These are phyloP conservation scores for Glycyrrhiza uralensis DNA, from an alignment of 306 rosid genomes.

Conservation along the genomic window DNA sequence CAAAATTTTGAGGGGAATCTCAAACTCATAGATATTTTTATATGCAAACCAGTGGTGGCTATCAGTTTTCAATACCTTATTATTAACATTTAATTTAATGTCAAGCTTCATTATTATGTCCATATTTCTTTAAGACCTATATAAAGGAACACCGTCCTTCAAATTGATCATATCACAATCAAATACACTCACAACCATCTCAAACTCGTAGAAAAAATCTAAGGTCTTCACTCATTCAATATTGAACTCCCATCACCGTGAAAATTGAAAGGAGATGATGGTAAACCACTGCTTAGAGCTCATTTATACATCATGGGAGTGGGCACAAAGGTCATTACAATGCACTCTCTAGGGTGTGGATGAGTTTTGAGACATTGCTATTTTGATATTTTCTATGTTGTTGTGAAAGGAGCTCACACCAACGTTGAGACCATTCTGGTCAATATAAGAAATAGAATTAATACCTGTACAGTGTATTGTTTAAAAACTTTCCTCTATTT, in stretches of 20 bases:
- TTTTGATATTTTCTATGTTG: background rate
- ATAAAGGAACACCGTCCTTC: no score
- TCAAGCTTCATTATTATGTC: no score
- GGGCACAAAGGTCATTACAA: background rate
- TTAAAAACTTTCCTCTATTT: no score
- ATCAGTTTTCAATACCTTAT: no score
- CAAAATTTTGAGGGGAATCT: no score
- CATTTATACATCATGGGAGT: background rate
- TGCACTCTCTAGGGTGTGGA: background rate
- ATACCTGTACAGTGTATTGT: no score
- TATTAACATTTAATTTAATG: no score
- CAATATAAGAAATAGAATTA: no score
- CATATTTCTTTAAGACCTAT: no score
- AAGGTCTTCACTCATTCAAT: background rate
- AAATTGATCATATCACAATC: no score
- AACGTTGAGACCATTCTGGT: background rate
- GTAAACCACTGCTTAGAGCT: background rate
- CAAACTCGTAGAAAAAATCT: background rate
- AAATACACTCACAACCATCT: background rate
- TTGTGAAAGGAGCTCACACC: background rate
- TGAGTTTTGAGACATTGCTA: background rate
- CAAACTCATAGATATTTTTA: no score
- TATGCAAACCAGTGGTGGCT: no score
- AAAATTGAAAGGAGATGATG: background rate
- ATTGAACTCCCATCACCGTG: background rate